These are phyloP conservation scores for Fraxinus cuspidata DNA, from an alignment of 257 asterid species.

Conservation along the genomic window DNA sequence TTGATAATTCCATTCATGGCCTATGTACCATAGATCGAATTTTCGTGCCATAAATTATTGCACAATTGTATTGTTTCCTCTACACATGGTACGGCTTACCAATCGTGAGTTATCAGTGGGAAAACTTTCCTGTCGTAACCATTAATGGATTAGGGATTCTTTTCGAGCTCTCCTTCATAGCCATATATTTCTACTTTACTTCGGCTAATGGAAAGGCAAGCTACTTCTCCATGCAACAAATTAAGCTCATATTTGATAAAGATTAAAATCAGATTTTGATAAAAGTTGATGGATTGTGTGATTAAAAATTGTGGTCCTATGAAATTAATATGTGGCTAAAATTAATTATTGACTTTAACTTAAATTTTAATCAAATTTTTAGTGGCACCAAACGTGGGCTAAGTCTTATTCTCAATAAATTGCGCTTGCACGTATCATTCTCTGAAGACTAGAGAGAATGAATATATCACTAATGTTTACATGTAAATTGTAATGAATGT, in stretches of 20 bases:
- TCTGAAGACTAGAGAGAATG: not conserved
- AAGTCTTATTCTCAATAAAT: not conserved
- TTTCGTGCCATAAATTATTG: conserved; percentile 66
- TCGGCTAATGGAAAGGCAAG: conserved; percentile 45
- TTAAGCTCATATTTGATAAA: no score
- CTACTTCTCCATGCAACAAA: not conserved
- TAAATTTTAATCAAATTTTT: no score
- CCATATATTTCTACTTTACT: conserved; percentile 51
- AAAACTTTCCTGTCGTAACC: conserved; percentile 64
- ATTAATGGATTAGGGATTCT: conserved; percentile 70
- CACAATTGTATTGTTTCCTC: conserved; percentile 55
- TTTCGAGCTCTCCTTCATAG: conserved; percentile 61
- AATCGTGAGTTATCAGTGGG: conserved; percentile 69
- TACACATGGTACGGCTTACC: conserved; percentile 89
- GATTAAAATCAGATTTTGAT: no score
- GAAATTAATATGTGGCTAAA: no score
- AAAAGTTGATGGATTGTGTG: no score
- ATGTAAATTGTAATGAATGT: not conserved
- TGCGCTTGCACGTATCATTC: not conserved
- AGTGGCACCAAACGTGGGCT: not conserved
- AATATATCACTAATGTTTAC: not conserved
- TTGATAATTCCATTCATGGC: not conserved
- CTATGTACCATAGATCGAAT: conserved; percentile 20
- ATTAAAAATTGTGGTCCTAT: no score
- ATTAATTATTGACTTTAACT: no score